Percentiles rank a stretch among this genome's conserved stretches.
Conservation (phyloP, 2,329 filamentous ascomycete genomes). For the Fusarium denticulatum region DNA sequence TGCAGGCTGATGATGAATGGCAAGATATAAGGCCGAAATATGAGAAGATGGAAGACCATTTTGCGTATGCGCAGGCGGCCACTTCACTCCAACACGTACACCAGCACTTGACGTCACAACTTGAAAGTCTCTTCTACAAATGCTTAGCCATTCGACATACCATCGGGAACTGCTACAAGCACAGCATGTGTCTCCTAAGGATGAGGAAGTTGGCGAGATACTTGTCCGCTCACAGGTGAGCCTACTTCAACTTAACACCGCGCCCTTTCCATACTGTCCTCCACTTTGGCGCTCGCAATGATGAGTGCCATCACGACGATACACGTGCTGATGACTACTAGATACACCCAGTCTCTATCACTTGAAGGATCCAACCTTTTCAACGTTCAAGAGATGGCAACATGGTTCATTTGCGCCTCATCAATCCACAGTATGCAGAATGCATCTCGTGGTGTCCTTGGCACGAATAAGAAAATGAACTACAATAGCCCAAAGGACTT, state of each 20-base stretch:
- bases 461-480: neutral
- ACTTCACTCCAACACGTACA: neutral
- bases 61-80: neutral
- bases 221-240: neutral
- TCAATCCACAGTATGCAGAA: neutral
- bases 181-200: neutral
- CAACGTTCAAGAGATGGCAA: neutral
- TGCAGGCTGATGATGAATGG: neutral
- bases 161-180: neutral
- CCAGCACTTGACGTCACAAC: neutral
- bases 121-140: neutral
- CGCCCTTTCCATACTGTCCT: neutral
- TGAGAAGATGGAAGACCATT: neutral
- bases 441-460: neutral
- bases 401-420: neutral
- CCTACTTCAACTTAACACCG: neutral
- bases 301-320: neutral
- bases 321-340: neutral
- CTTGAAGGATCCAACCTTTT: neutral
- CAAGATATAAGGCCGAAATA: neutral
- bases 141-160: neutral
- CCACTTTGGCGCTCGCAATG: neutral
- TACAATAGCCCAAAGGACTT: neutral
- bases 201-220: neutral
- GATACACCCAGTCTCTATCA: neutral